phyloP scores from a whole-genome alignment of 1,284 basidiomycete genomes.

The Ustilago curta region DNA sequence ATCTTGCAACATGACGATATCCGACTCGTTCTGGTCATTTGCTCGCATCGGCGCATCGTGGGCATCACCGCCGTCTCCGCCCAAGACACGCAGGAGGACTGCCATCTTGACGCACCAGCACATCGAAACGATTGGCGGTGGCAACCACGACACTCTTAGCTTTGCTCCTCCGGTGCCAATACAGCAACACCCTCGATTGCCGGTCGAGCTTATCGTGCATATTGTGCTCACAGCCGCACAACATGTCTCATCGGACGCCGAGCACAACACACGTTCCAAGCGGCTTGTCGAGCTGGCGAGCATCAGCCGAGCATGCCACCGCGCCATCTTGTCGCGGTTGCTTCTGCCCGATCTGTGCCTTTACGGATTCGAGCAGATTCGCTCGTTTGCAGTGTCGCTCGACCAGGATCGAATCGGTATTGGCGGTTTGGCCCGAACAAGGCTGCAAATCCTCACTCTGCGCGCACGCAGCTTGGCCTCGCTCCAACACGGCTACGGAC shows the following conservation, averaged over 20 bases:
- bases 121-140: slow-evolving; percentile 49
- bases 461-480: slow-evolving; percentile 12
- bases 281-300: slow-evolving; percentile 26
- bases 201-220: slow-evolving; percentile 33
- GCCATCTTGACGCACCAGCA: slow-evolving; percentile 32
- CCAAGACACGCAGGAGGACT: slow-evolving; percentile 17
- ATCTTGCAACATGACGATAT: slow-evolving; percentile 25
- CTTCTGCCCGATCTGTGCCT: slow-evolving; percentile 23
- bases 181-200: slow-evolving; percentile 17
- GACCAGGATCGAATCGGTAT: slow-evolving; percentile 21
- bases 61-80: slow-evolving; percentile 1
- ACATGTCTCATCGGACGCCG: background rate
- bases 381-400: slow-evolving; percentile 26
- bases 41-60: slow-evolving; percentile 18
- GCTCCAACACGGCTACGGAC: slow-evolving; percentile 7
- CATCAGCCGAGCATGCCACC: slow-evolving; percentile 24
- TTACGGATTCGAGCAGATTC: slow-evolving; percentile 19
- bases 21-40: slow-evolving; percentile 36
- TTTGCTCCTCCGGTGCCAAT: background rate
- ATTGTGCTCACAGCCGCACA: slow-evolving; percentile 34
- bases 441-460: slow-evolving; percentile 14
- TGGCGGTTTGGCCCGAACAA: slow-evolving; percentile 7
- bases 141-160: background rate
- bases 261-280: background rate
- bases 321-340: slow-evolving; percentile 14